Conservation (phyloP, 805 yeast species). For the Candida alai region DNA sequence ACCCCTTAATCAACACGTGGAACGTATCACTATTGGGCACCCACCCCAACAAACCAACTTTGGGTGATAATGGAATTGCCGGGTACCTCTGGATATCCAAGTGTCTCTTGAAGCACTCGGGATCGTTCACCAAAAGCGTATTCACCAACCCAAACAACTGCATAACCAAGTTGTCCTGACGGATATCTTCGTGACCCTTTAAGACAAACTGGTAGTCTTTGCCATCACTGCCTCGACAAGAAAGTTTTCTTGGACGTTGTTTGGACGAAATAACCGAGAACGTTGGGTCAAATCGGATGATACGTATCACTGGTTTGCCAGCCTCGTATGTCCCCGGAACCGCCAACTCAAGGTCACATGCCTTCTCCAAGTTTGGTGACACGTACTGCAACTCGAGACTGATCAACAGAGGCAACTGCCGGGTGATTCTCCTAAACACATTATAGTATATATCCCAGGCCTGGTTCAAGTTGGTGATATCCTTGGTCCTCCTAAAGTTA, state of each 20-base stretch:
- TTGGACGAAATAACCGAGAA: conserved; percentile 88
- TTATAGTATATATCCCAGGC: conserved; percentile 97
- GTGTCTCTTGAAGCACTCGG: conserved; percentile 95
- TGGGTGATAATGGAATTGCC: conserved; percentile 94
- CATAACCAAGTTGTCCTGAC: conserved; percentile 97
- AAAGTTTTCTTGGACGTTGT: conserved; percentile 87
- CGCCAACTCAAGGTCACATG: conserved; percentile 77
- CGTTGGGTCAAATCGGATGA: conserved; percentile 73
- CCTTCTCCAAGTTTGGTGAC: conserved; percentile 81
- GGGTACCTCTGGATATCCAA: conserved; percentile 88
- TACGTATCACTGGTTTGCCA: conserved; percentile 72
- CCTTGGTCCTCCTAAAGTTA: conserved; percentile 80
- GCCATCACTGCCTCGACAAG: conserved; percentile 86
- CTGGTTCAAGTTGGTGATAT: conserved; percentile 83
- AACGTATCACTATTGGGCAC: conserved; percentile 96
- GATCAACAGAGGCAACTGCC: conserved; percentile 84
- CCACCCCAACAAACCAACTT: conserved; percentile 96
- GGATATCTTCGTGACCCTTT: conserved; percentile 96
- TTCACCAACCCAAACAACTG: conserved; percentile 95
- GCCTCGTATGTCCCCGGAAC: conserved; percentile 92
- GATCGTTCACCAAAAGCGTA: conserved; percentile 80
- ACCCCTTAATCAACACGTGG: conserved; percentile 88
- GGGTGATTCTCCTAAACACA: conserved; percentile 85
- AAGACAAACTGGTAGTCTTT: conserved; percentile 76
- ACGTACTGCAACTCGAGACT: conserved; percentile 88